These are phyloP conservation scores for Barnettozyma vustinii DNA, from an alignment of 805 yeast genomes.

Conservation along the genomic window DNA sequence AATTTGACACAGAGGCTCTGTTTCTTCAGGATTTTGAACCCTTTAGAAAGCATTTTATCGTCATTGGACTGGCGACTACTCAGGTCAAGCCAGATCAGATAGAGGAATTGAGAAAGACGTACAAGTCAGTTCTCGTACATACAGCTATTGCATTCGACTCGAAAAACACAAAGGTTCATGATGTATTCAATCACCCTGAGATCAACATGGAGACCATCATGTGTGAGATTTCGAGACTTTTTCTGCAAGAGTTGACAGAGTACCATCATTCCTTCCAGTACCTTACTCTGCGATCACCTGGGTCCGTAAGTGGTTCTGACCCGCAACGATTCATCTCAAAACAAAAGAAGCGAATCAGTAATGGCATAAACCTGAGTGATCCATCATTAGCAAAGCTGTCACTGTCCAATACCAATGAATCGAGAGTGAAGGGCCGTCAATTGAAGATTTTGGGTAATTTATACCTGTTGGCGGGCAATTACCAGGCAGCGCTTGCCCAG, in stretches of 20 bases:
- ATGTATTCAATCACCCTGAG: constrained; percentile 10
- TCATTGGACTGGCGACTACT: constrained; percentile 39
- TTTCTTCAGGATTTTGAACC: constrained; percentile 88
- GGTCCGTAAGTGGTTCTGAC: constrained; percentile 49
- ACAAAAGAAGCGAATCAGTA: constrained; percentile 36
- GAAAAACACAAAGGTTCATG: not conserved
- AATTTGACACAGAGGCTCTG: constrained; percentile 49
- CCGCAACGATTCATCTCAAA: constrained; percentile 32
- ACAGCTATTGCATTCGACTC: constrained; percentile 46
- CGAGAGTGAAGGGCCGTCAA: constrained; percentile 65
- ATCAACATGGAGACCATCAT: constrained; percentile 52
- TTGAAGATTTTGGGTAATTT: constrained; percentile 72
- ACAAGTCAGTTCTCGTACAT: constrained; percentile 52
- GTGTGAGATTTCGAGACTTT: constrained; percentile 65
- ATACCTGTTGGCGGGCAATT: constrained; percentile 74
- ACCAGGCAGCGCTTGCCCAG: constrained; percentile 61
- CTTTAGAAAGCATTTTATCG: constrained; percentile 68
- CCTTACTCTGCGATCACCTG: constrained; percentile 81
- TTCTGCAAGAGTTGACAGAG: constrained; percentile 57
- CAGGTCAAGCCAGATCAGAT: constrained; percentile 25
- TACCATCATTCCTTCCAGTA: constrained; percentile 72
- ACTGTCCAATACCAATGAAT: constrained; percentile 30
- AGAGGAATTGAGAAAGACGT: constrained; percentile 36
- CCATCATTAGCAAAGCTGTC: constrained; percentile 32
- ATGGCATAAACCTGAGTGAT: constrained; percentile 19